These are phyloP conservation scores for Agaricus blazei DNA, from an alignment of 768 basidiomycete genomes.

Conservation along the genomic window DNA sequence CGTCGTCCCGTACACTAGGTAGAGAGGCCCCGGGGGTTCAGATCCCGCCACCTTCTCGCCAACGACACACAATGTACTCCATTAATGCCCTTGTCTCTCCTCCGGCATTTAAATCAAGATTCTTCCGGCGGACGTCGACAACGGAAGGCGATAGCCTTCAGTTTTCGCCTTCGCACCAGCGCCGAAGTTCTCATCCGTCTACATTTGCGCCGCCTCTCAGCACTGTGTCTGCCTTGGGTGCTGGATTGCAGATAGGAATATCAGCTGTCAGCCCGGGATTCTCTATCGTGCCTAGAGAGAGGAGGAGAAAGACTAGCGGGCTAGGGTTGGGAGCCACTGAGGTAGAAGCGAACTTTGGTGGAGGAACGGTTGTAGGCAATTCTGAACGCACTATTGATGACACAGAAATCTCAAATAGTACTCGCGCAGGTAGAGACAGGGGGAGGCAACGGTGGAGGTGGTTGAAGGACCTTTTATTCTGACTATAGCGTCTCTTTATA, in stretches of 20 bases:
- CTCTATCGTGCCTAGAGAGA: slow-evolving; percentile 51
- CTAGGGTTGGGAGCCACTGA: slow-evolving; percentile 15
- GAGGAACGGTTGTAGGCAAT: slow-evolving; percentile 36
- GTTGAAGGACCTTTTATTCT: slow-evolving; percentile 18
- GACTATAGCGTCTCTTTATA: background rate
- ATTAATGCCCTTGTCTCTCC: background rate
- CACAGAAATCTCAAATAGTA: background rate
- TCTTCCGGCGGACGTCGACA: slow-evolving; percentile 1
- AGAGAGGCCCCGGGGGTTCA: background rate
- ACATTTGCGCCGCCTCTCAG: slow-evolving; percentile 27
- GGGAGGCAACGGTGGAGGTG: slow-evolving; percentile 20
- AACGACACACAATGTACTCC: slow-evolving; percentile 1
- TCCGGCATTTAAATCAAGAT: background rate
- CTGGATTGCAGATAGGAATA: slow-evolving; percentile 71
- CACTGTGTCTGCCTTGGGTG: slow-evolving; percentile 32
- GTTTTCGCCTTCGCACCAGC: slow-evolving; percentile 2
- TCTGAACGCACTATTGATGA: background rate
- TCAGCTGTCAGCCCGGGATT: slow-evolving; percentile 79
- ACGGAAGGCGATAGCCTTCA: background rate
- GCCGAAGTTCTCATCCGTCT: slow-evolving; percentile 5
- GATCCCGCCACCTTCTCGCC: background rate
- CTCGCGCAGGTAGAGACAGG: background rate
- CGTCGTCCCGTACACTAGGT: background rate
- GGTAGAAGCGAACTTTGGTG: slow-evolving; percentile 15
- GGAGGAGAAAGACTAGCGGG: slow-evolving; percentile 40